These are phyloP conservation scores for Entoloma clypeatum DNA, from an alignment of 1,284 basidiomycete genomes.

Conservation along the genomic window DNA sequence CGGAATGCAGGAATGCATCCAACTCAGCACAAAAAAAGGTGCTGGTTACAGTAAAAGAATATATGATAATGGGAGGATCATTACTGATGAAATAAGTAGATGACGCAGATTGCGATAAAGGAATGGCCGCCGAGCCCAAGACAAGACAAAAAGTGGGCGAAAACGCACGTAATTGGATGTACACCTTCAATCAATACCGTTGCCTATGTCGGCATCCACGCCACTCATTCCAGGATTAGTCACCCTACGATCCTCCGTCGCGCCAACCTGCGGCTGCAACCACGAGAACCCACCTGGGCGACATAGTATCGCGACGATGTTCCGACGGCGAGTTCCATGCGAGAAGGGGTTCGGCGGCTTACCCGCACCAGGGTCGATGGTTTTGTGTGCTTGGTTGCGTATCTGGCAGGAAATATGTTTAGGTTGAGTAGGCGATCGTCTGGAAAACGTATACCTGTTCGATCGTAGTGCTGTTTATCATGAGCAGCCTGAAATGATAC, in stretches of 20 bases:
- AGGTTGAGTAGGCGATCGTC: slow-evolving; percentile 3
- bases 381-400: slow-evolving; percentile 75
- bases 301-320: slow-evolving; percentile 66
- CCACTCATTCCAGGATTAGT: slow-evolving; percentile 52
- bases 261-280: slow-evolving; percentile 52
- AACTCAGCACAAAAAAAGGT: too few relatives aligned
- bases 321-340: slow-evolving; percentile 67
- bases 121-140: too few relatives aligned
- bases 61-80: too few relatives aligned
- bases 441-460: slow-evolving; percentile 64
- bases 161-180: too few relatives aligned
- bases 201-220: too few relatives aligned
- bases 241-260: slow-evolving; percentile 63
- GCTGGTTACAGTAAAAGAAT: too few relatives aligned
- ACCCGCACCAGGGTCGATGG: slow-evolving; percentile 52
- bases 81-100: too few relatives aligned
- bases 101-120: too few relatives aligned
- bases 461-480: slow-evolving; percentile 87
- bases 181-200: too few relatives aligned
- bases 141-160: too few relatives aligned
- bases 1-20: too few relatives aligned
- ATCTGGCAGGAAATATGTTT: slow-evolving; percentile 41
- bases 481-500: slow-evolving; percentile 83
- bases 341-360: slow-evolving; percentile 74
- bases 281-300: slow-evolving; percentile 69